Percentiles rank a stretch among this genome's conserved stretches.
phyloP scores from a whole-genome alignment of 1,139 yeast species.

The Pneumocystis carinii region DNA sequence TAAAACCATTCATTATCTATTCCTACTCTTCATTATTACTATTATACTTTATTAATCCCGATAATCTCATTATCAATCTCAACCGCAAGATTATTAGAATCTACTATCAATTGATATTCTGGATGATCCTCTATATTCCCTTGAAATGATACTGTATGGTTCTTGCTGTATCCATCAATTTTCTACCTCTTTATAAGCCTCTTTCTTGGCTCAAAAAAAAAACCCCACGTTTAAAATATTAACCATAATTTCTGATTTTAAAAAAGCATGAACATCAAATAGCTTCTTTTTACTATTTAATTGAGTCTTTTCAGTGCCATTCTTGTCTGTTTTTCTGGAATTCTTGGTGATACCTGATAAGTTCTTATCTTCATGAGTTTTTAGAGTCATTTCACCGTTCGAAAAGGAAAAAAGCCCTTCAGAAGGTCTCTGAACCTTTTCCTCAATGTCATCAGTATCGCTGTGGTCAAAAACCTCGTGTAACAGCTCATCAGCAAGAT shows the following conservation, averaged over 20 bases:
- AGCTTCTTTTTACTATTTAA: not conserved
- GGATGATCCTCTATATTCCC: conserved; percentile 26
- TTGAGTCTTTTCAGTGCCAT: not conserved
- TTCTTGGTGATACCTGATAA: not conserved
- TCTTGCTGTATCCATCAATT: conserved; percentile 16
- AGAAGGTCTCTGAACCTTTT: not conserved
- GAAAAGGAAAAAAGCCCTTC: not conserved
- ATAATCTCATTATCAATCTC: conserved; percentile 44
- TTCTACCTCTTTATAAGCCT: conserved; percentile 11
- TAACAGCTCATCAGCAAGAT: not conserved
- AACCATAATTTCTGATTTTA: not conserved
- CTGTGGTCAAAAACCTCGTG: not conserved
- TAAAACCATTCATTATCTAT: not conserved
- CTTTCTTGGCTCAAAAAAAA: not conserved
- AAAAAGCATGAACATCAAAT: not conserved
- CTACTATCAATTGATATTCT: conserved; percentile 38
- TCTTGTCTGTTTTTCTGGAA: not conserved
- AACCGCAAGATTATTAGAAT: conserved; percentile 42
- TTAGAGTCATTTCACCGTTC: not conserved
- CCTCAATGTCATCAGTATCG: not conserved
- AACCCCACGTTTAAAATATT: not conserved
- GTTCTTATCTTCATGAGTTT: not conserved
- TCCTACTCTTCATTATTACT: not conserved
- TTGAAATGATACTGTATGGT: conserved; percentile 8
- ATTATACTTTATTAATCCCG: conserved; percentile 28